Conservation (phyloP, 176 grass and related monocot genomes). For the Pontederia crassipes region DNA sequence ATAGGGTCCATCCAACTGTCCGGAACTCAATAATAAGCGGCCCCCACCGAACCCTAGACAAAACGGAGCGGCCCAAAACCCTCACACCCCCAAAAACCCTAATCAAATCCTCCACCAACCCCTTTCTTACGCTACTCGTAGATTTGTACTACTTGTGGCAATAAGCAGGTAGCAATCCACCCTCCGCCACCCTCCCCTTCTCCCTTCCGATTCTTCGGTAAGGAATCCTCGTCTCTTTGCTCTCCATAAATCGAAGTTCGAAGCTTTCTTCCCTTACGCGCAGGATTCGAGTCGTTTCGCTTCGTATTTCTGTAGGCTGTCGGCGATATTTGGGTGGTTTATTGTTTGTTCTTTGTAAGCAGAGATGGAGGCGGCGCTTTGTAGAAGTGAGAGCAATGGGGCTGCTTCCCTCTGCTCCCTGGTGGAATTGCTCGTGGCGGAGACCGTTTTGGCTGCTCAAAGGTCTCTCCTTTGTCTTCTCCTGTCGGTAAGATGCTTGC, state of each 20-base stretch:
- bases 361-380: conserved; percentile 20
- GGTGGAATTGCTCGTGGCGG: conserved; percentile 10
- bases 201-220: background rate
- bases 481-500: conserved; percentile 3
- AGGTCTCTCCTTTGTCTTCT: conserved; percentile 22
- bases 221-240: background rate
- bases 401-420: conserved; percentile 3
- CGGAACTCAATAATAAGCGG: no score
- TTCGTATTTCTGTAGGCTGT: background rate
- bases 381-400: conserved; percentile 15
- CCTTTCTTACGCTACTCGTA: background rate
- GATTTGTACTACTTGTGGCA: no score
- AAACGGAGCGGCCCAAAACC: background rate
- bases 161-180: background rate
- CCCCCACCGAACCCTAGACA: no score
- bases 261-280: no score
- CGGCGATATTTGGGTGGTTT: background rate
- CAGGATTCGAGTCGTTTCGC: background rate
- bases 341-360: background rate
- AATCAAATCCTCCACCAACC: background rate
- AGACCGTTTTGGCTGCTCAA: conserved; percentile 21
- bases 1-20: no score
- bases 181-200: background rate
- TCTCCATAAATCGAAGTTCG: no score
- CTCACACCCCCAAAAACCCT: conserved; percentile 6